Evolutionary conservation across 2,329 filamentous ascomycete genomes (phyloP).

Genomic region (Aspergillus fumigatiaffinis): DNA sequence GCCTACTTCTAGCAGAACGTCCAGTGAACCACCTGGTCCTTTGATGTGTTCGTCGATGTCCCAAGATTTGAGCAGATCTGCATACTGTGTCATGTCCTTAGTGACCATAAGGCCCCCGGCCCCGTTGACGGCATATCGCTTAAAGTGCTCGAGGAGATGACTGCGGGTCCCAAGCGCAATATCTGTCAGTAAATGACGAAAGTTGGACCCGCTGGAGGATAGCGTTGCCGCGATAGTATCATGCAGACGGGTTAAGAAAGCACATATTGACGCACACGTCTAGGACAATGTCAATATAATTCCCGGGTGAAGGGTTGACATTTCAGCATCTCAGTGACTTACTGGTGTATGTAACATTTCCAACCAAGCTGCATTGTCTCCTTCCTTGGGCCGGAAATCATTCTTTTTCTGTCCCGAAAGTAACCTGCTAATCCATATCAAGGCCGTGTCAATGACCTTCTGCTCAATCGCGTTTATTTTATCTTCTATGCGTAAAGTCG

Average conservation of each 20-base stretch:
- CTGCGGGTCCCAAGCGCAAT: constrained; percentile 73
- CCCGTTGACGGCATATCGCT: constrained; percentile 87
- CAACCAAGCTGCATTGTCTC: constrained; percentile 54
- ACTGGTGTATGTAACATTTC: constrained; percentile 76
- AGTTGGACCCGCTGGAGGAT: constrained; percentile 62
- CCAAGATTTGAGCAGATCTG: constrained; percentile 80
- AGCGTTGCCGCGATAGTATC: constrained; percentile 63
- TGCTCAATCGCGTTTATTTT: constrained; percentile 72
- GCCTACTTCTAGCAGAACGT: constrained; percentile 87
- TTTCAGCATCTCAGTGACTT: constrained; percentile 13
- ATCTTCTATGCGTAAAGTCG: constrained; percentile 74
- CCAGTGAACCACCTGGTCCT: constrained; percentile 56
- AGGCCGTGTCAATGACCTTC: constrained; percentile 65
- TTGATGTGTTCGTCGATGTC: constrained; percentile 62
- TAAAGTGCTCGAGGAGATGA: constrained; percentile 86
- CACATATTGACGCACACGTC: constrained; percentile 76
- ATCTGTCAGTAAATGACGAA: constrained; percentile 77
- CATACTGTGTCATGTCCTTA: constrained; percentile 93
- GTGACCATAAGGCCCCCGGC: constrained; percentile 92
- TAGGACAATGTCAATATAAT: constrained; percentile 13
- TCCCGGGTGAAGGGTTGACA: not conserved
- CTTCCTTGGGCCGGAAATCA: constrained; percentile 85
- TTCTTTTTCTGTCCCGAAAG: constrained; percentile 77
- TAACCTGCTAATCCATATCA: constrained; percentile 71
- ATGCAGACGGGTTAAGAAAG: constrained; percentile 70